Evolutionary conservation across 208 protist species (phyloP).

Genomic region (Baffinella frigidus): DNA sequence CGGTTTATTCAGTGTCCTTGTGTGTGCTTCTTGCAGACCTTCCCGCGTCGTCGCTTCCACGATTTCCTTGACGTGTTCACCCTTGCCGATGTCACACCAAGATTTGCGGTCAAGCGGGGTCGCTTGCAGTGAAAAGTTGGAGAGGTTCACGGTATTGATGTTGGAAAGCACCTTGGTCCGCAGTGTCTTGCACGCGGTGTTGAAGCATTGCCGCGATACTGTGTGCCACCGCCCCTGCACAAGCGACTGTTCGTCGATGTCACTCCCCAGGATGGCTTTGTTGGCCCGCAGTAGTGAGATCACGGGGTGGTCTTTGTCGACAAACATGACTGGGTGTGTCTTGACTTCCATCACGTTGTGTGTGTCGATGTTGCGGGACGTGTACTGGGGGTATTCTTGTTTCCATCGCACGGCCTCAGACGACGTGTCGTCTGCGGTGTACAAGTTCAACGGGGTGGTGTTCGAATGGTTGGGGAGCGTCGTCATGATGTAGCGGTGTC

Average conservation of each 20-base stretch:
- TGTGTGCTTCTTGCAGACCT: too few relatives aligned
- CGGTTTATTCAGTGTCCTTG: too few relatives aligned
- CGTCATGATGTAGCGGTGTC: background rate
- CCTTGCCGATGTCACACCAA: background rate
- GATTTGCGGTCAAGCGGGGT: background rate
- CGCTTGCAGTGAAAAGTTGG: background rate
- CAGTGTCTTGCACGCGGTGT: background rate
- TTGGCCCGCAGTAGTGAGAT: background rate
- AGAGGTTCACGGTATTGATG: background rate
- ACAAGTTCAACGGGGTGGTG: background rate
- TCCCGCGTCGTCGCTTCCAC: too few relatives aligned
- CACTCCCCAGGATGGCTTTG: background rate
- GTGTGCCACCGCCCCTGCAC: background rate
- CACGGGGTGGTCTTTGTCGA: slow-evolving; percentile 16
- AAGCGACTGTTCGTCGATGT: slow-evolving; percentile 8
- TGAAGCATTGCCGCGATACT: background rate
- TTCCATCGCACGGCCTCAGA: background rate
- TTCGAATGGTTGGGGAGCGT: background rate
- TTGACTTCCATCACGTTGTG: background rate
- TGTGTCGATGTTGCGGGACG: background rate
- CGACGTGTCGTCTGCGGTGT: background rate
- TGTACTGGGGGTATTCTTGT: slow-evolving; percentile 7
- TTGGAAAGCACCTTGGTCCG: background rate
- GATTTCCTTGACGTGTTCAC: too few relatives aligned
- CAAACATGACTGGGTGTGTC: background rate